phyloP scores from a whole-genome alignment of 23 red algal species.

The Agarophyton chilense region DNA sequence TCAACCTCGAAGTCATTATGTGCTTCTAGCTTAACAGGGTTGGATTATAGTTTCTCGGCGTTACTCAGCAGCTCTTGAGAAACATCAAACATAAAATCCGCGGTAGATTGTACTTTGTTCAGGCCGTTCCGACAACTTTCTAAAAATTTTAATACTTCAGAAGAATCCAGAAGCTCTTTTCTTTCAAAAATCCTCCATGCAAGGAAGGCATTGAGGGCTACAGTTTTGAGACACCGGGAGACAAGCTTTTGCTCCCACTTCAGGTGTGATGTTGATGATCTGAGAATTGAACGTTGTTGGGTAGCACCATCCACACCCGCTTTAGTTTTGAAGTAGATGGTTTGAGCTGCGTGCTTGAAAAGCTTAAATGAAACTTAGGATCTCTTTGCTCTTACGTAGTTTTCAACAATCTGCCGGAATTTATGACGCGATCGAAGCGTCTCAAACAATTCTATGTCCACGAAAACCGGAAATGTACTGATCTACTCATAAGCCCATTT shows the following conservation, averaged over 20 bases:
- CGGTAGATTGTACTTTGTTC: slow-evolving; percentile 13
- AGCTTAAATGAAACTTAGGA: slow-evolving; percentile 18
- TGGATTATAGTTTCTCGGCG: background rate
- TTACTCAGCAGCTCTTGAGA: slow-evolving; percentile 18
- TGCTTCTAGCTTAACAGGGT: background rate
- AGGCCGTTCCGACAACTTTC: slow-evolving; percentile 20
- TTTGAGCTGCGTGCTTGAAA: slow-evolving; percentile 39
- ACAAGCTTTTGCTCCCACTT: slow-evolving; percentile 42
- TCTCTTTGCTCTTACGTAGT: slow-evolving; percentile 2
- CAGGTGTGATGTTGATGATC: slow-evolving; percentile 7
- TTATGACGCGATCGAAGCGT: background rate
- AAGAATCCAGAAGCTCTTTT: slow-evolving; percentile 6
- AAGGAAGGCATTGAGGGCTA: slow-evolving; percentile 14
- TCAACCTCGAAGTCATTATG: background rate
- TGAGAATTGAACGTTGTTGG: background rate
- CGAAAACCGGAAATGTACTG: background rate
- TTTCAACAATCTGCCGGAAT: slow-evolving; percentile 23
- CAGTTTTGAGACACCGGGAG: background rate
- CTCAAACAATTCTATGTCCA: background rate
- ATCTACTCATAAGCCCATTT: slow-evolving; percentile 19
- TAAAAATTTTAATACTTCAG: background rate
- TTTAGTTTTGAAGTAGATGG: slow-evolving; percentile 37
- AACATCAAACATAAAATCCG: slow-evolving; percentile 32
- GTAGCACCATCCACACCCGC: slow-evolving; percentile 38
- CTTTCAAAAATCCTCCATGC: slow-evolving; percentile 21